These are phyloP conservation scores for Cyclospora cayetanensis DNA, from an alignment of 169 alveolate genomes.

Conservation along the genomic window DNA sequence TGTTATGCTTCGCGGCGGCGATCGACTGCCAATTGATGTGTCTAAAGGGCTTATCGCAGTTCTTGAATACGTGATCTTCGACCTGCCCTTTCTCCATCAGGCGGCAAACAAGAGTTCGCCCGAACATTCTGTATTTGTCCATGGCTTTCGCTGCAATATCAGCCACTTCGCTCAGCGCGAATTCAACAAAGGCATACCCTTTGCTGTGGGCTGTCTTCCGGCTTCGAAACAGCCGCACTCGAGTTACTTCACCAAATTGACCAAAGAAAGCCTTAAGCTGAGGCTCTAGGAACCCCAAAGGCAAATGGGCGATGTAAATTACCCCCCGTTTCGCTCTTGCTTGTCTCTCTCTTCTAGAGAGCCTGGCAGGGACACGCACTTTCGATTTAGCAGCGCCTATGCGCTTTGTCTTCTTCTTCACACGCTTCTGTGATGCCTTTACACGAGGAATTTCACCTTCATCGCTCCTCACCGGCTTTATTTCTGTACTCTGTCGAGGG, in stretches of 20 bases:
- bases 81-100: not conserved
- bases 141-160: slow-evolving; percentile 88
- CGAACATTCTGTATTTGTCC: slow-evolving; percentile 86
- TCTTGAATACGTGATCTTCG: not conserved
- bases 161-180: slow-evolving; percentile 86
- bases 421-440: too few relatives aligned
- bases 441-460: too few relatives aligned
- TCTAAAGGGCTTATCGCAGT: not conserved
- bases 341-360: not conserved
- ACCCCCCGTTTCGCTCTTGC: slow-evolving; percentile 75
- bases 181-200: slow-evolving; percentile 75
- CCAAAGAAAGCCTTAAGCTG: slow-evolving; percentile 13
- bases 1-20: slow-evolving; percentile 26
- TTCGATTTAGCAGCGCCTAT: too few relatives aligned
- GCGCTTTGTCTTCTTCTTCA: too few relatives aligned
- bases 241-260: slow-evolving; percentile 26
- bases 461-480: too few relatives aligned
- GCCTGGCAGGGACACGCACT: too few relatives aligned
- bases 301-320: slow-evolving; percentile 90
- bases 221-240: slow-evolving; percentile 46
- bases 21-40: not conserved
- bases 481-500: too few relatives aligned
- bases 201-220: slow-evolving; percentile 41
- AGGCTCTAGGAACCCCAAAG: slow-evolving; percentile 83
- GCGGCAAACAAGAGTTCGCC: slow-evolving; percentile 67